phyloP scores from a whole-genome alignment of 1,284 basidiomycete species.

The Cutaneotrichosporon sp. region DNA sequence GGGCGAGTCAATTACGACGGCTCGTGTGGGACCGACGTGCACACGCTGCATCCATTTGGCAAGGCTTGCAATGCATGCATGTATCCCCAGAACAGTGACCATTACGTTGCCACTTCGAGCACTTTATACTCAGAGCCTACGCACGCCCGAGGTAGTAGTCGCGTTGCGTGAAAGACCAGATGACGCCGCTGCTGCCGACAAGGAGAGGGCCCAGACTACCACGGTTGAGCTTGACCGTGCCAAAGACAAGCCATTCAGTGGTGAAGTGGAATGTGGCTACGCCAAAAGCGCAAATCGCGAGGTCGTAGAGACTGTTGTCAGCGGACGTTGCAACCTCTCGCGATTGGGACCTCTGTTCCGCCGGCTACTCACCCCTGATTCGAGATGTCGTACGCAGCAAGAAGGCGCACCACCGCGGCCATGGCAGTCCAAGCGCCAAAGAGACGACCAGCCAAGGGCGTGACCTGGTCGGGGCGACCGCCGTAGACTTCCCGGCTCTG shows the following conservation, averaged over 20 bases:
- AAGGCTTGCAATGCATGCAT: not conserved
- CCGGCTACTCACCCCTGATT: slow-evolving; percentile 60
- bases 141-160: slow-evolving; percentile 26
- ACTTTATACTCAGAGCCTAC: not conserved
- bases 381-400: slow-evolving; percentile 81
- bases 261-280: slow-evolving; percentile 85
- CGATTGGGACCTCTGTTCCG: not conserved
- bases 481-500: slow-evolving; percentile 73
- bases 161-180: slow-evolving; percentile 34
- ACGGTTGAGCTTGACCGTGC: slow-evolving; percentile 62
- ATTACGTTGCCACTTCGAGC: no score
- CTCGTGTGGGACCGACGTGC: no score
- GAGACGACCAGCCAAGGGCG: slow-evolving; percentile 72
- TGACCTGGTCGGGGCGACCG: slow-evolving; percentile 63
- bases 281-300: slow-evolving; percentile 78
- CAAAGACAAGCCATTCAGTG: slow-evolving; percentile 77
- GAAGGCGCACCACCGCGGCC: slow-evolving; percentile 69
- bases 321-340: no score
- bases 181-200: slow-evolving; percentile 63
- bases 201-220: slow-evolving; percentile 72
- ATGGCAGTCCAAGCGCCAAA: slow-evolving; percentile 85
- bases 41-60: no score
- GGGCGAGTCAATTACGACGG: no score
- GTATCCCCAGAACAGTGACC: no score
- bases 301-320: slow-evolving; percentile 73